Percentiles rank a stretch among this genome's conserved stretches.
Conservation (phyloP, 208 protist species). For the Leishmania aethiopica region DNA sequence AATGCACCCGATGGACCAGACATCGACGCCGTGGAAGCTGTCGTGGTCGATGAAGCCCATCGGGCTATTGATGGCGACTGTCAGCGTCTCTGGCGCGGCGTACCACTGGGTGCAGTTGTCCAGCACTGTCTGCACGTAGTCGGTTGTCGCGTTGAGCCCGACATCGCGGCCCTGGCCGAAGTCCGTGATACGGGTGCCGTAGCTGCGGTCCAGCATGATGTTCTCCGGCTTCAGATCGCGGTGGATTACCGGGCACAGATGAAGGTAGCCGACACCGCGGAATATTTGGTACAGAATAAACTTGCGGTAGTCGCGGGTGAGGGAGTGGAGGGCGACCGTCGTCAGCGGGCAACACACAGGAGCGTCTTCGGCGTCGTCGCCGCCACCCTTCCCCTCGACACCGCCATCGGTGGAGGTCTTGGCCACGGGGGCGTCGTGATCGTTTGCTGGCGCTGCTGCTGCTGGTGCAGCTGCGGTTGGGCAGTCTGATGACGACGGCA, state of each 20-base stretch:
- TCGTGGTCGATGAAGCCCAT: constrained; percentile 81
- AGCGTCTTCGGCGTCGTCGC: neutral
- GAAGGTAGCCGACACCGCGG: constrained; percentile 96
- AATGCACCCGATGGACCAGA: constrained; percentile 93
- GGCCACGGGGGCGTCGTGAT: constrained; percentile 3
- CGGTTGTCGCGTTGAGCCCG: constrained; percentile 27
- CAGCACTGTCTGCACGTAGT: constrained; percentile 64
- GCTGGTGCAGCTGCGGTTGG: neutral
- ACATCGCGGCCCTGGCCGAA: constrained; percentile 97
- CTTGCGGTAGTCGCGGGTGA: constrained; percentile 96
- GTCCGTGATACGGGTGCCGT: constrained; percentile 94
- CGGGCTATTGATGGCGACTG: constrained; percentile 67
- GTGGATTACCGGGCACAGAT: constrained; percentile 88
- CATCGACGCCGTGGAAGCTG: constrained; percentile 79
- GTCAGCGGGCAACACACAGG: constrained; percentile 45
- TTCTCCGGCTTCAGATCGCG: constrained; percentile 94
- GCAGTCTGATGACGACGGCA: neutral
- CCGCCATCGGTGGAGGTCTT: neutral
- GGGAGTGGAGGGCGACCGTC: constrained; percentile 77
- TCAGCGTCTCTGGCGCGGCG: constrained; percentile 97
- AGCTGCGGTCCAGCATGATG: constrained; percentile 91
- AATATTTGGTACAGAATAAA: constrained; percentile 97
- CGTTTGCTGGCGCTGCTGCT: neutral
- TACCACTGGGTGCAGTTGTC: constrained; percentile 96
- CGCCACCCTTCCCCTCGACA: neutral